Evolutionary conservation across 2,329 filamentous ascomycete genomes (phyloP), one percentile per base, ranked within the genome.

Genomic region (Apiospora marii): DNA sequence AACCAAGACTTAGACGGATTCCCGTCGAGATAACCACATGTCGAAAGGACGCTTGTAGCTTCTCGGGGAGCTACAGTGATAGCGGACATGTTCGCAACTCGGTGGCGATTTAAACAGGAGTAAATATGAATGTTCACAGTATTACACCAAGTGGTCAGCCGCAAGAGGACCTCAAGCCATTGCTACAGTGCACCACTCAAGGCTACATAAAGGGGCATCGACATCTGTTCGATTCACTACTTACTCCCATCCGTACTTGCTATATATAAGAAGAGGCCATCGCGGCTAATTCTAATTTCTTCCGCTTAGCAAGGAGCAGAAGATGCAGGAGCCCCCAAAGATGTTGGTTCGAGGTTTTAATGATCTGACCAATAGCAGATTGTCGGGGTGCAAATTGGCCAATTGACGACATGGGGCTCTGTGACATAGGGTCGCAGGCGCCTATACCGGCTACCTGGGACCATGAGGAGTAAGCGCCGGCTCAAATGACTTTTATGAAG

Each of bases 21-120:
- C 13, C 82, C 83, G 22, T 80, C 71, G 0, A 76, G 46, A 64
- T 79, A 82, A 22, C 81, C 78, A 61, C 82, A 82, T 8, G 79
- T 53, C 16, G 49, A 51, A 51, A 51, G 8, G n/a, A 51, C 49
- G 49, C n/a, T 24, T 4, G 24, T 5, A 51, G n/a, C 49, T 14
- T 27, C 49, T 14, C 49, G 49, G 27, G 49, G 49, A n/a, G 48
- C 48, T 14, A 27, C n/a, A 14, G 49, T 51, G n/a, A 51, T 51
- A 27, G 49, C 27, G 12, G 49, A 14, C 49, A 24, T 51, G n/a
- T 3, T 51, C n/a, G n/a, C 49, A 51, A 24, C 8, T 14, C 12
- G n/a, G 49, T 14, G 49, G n/a, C 24, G 10, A 51, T 27, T 27
- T 14, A 12, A 3, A 51, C 49, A 51, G 24, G 49, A n/a, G 5